These are phyloP conservation scores for Camellia granthamiana DNA, from an alignment of 148 eudicot genomes.

Conservation along the genomic window DNA sequence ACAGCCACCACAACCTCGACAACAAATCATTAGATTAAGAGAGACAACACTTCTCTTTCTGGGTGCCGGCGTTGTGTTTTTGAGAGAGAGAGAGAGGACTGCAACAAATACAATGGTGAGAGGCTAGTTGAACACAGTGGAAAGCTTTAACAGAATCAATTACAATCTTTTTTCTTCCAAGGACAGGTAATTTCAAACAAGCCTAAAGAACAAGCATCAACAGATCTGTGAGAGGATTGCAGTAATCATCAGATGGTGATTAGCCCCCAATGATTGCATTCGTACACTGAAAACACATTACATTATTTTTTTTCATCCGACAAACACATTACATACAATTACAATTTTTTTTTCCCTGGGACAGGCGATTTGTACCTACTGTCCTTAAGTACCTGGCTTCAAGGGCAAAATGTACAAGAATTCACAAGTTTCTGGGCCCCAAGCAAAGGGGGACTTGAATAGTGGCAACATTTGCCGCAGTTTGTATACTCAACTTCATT, in stretches of 20 bases:
- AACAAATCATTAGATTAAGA: too few relatives aligned
- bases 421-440: neutral
- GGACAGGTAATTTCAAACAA: neutral
- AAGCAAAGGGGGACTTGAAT: neutral
- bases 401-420: conserved; percentile 15
- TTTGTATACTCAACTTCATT: neutral
- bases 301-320: too few relatives aligned
- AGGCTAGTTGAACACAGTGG: neutral
- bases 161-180: neutral
- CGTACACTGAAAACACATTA: neutral
- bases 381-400: neutral
- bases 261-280: neutral
- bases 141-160: neutral
- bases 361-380: neutral
- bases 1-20: too few relatives aligned
- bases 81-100: neutral
- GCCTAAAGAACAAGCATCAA: neutral
- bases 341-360: conserved; percentile 3
- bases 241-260: neutral
- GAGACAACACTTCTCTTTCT: too few relatives aligned
- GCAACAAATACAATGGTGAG: conserved; percentile 6
- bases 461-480: neutral
- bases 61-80: too few relatives aligned
- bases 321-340: neutral
- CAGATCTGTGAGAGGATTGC: neutral